Evolutionary conservation across 129 eudicot genomes (phyloP).

Genomic region (Pittosporum tobira): DNA sequence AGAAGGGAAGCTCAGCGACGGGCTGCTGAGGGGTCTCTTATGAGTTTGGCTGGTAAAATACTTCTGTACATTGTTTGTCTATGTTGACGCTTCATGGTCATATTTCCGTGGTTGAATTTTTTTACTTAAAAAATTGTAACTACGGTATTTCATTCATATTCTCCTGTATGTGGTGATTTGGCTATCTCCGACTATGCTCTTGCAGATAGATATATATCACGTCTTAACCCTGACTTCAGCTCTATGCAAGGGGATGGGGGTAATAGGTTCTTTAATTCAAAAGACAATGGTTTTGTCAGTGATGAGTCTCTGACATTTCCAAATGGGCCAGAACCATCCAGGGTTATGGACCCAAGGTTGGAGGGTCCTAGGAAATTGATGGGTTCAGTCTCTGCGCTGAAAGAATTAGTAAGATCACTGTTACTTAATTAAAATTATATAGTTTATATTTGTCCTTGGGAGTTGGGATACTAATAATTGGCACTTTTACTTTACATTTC

Average conservation of each 20-base stretch:
- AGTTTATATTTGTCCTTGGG: neutral
- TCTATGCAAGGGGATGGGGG: constrained; percentile 42
- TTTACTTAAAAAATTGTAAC: no score
- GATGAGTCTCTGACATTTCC: constrained; percentile 42
- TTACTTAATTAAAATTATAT: neutral
- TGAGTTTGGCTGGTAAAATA: constrained; percentile 69
- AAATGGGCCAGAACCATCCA: constrained; percentile 33
- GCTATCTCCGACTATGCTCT: constrained; percentile 11
- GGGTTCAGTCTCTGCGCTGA: constrained; percentile 65
- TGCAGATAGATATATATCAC: constrained; percentile 67
- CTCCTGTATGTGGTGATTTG: no score
- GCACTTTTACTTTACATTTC: neutral
- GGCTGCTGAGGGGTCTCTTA: constrained; percentile 83
- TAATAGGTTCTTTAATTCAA: constrained; percentile 40
- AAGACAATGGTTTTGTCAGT: constrained; percentile 32
- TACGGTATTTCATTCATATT: no score
- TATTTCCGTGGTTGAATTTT: no score
- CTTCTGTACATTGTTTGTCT: neutral
- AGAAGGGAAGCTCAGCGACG: constrained; percentile 82
- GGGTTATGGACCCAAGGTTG: constrained; percentile 49
- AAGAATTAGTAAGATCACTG: constrained; percentile 54
- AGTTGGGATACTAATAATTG: neutral
- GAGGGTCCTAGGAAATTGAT: constrained; percentile 43
- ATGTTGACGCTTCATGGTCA: neutral
- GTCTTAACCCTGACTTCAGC: constrained; percentile 37